Percentiles rank a stretch among this genome's conserved stretches.
Evolutionary conservation across 345 rosid genomes (phyloP).

Genomic region (Kandelia obovata): DNA sequence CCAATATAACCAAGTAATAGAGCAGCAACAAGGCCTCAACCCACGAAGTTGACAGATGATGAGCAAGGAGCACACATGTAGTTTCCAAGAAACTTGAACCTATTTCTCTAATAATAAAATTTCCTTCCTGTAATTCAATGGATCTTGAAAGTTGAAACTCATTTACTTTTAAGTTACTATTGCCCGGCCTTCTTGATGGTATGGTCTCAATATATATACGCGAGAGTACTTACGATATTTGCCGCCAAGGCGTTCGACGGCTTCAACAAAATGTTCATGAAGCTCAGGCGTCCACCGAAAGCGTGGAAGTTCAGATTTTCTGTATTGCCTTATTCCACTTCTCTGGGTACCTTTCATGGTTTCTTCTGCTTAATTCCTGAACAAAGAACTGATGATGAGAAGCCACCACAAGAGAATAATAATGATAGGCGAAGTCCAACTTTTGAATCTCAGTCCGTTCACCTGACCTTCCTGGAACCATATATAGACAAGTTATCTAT

Average conservation of each 20-base stretch:
- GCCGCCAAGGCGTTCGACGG: conserved; percentile 43
- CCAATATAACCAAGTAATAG: too few relatives aligned
- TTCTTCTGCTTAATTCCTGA: background rate
- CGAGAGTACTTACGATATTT: conserved; percentile 32
- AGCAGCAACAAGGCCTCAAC: too few relatives aligned
- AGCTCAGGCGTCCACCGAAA: conserved; percentile 48
- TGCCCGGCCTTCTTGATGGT: too few relatives aligned
- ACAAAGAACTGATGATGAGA: background rate
- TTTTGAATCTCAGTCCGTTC: background rate
- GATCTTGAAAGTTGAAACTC: too few relatives aligned
- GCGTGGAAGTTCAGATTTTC: conserved; percentile 41
- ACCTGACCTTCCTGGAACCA: conserved; percentile 1
- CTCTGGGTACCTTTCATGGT: conserved; percentile 14
- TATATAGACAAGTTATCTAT: background rate
- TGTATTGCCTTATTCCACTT: conserved; percentile 34
- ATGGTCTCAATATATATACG: too few relatives aligned
- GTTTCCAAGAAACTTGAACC: too few relatives aligned
- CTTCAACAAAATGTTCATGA: conserved; percentile 35
- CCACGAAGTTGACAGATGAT: too few relatives aligned
- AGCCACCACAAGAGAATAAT: background rate
- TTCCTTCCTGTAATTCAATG: too few relatives aligned
- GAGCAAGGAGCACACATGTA: too few relatives aligned
- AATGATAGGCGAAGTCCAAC: background rate
- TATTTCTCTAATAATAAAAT: too few relatives aligned
- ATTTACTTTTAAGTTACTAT: too few relatives aligned